Percentiles rank a stretch among this genome's conserved stretches.
phyloP scores from a whole-genome alignment of 805 yeast species.

The Zygotorulaspora sp. region DNA sequence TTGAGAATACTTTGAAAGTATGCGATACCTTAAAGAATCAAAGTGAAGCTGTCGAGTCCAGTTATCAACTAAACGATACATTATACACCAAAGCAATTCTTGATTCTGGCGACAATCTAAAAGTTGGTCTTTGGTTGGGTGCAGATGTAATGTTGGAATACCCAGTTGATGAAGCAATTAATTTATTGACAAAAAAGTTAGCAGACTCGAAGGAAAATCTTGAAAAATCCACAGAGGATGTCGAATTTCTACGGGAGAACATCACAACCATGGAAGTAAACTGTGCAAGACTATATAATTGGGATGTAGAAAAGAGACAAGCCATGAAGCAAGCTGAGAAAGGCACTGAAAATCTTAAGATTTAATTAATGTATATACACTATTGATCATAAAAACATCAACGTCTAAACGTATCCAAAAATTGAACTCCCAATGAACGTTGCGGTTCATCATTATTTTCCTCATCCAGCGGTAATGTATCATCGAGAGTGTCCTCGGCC shows the following conservation, averaged over 20 bases:
- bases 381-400: conserved; percentile 17
- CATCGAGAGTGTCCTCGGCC: conserved; percentile 11
- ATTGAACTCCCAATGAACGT: conserved; percentile 56
- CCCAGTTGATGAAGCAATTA: conserved; percentile 82
- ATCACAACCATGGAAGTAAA: conserved; percentile 98
- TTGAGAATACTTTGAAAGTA: conserved; percentile 75
- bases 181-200: conserved; percentile 58
- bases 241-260: conserved; percentile 83
- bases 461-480: conserved; percentile 19
- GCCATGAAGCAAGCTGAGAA: conserved; percentile 42
- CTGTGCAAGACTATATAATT: conserved; percentile 84
- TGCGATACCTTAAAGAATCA: conserved; percentile 55
- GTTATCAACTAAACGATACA: conserved; percentile 91
- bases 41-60: conserved; percentile 54
- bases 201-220: conserved; percentile 56
- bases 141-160: conserved; percentile 97
- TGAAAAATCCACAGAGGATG: conserved; percentile 69
- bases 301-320: conserved; percentile 77
- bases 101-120: conserved; percentile 45
- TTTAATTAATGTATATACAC: conserved; percentile 10
- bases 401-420: conserved; percentile 55
- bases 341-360: conserved; percentile 37
- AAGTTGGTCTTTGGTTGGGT: conserved; percentile 92
- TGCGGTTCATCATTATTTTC: conserved; percentile 55
- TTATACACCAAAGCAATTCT: conserved; percentile 79